phyloP scores from a whole-genome alignment of 805 yeast genomes.

The Candida bentonensis region DNA sequence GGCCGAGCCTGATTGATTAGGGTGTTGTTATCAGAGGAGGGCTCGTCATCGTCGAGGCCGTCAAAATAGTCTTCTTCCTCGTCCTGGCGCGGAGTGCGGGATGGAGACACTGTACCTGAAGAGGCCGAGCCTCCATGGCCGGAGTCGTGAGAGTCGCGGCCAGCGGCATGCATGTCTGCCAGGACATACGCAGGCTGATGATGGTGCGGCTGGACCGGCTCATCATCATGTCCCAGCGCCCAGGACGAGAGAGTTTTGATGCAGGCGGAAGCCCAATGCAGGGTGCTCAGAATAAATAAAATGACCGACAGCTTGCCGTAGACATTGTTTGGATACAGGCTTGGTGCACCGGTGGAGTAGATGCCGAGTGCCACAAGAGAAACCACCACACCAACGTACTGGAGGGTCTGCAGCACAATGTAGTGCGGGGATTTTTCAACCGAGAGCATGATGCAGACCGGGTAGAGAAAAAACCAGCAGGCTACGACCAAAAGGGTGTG shows the following conservation, averaged over 20 bases:
- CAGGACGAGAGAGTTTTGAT: conserved; percentile 33
- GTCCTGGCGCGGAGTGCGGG: conserved; percentile 3
- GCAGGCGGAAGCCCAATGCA: conserved; percentile 43
- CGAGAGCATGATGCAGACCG: conserved; percentile 51
- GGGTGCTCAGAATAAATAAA: conserved; percentile 35
- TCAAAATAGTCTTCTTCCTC: conserved; percentile 5
- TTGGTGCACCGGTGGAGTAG: conserved; percentile 45
- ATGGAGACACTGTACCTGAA: conserved; percentile 1
- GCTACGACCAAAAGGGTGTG: conserved; percentile 36
- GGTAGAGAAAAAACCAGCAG: conserved; percentile 46
- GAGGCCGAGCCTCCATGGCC: conserved; percentile 8
- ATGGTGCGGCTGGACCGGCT: too few relatives aligned
- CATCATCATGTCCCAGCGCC: conserved; percentile 22
- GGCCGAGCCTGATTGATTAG: conserved; percentile 2
- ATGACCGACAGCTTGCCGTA: conserved; percentile 55
- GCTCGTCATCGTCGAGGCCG: conserved; percentile 6
- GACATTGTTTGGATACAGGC: conserved; percentile 63
- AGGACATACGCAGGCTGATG: conserved; percentile 11
- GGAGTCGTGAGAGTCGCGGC: conserved; percentile 14
- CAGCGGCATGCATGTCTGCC: conserved; percentile 7
- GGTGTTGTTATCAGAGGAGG: conserved; percentile 6
- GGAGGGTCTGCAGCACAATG: conserved; percentile 39
- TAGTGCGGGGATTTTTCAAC: conserved; percentile 45
- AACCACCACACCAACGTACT: conserved; percentile 30
- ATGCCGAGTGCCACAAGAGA: conserved; percentile 43